Conservation (phyloP, 2,329 filamentous ascomycete genomes). For the Triangularia verruculosa region DNA sequence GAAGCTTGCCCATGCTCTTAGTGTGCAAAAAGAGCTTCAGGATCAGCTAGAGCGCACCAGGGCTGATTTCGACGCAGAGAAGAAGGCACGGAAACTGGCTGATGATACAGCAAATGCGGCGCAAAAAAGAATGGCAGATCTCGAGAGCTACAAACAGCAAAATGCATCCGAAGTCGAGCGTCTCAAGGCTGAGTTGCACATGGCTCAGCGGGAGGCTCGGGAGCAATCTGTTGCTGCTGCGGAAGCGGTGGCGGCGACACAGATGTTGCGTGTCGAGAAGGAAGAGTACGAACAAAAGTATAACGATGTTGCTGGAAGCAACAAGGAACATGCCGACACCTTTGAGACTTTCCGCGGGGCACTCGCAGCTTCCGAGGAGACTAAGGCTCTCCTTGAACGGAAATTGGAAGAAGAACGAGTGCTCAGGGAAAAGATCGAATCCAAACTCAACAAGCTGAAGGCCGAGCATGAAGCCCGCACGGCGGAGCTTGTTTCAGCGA, state of each 20-base stretch:
- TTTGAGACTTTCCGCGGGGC: conserved; percentile 75
- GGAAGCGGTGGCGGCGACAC: conserved; percentile 71
- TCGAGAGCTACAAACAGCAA: conserved; percentile 80
- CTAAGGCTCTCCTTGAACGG: conserved; percentile 70
- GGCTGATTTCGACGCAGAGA: conserved; percentile 76
- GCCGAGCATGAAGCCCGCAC: conserved; percentile 79
- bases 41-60: conserved; percentile 67
- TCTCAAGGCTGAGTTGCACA: conserved; percentile 79
- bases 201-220: conserved; percentile 71
- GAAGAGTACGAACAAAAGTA: conserved; percentile 69
- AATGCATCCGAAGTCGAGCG: conserved; percentile 82
- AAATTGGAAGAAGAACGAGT: conserved; percentile 79
- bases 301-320: conserved; percentile 62
- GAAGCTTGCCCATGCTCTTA: conserved; percentile 78
- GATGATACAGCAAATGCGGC: conserved; percentile 84
- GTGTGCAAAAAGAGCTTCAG: conserved; percentile 76
- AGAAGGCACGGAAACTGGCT: conserved; percentile 73
- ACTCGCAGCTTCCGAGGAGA: conserved; percentile 74
- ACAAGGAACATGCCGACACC: conserved; percentile 66
- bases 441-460: conserved; percentile 72
- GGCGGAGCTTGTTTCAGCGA: conserved; percentile 71
- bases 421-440: conserved; percentile 71
- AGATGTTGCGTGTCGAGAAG: conserved; percentile 82
- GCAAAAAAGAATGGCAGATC: conserved; percentile 76
- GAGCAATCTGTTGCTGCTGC: conserved; percentile 76